Percentiles rank a stretch among this genome's conserved stretches.
phyloP scores from a whole-genome alignment of 1,284 basidiomycete genomes.

The Hortiboletus rubellus region DNA sequence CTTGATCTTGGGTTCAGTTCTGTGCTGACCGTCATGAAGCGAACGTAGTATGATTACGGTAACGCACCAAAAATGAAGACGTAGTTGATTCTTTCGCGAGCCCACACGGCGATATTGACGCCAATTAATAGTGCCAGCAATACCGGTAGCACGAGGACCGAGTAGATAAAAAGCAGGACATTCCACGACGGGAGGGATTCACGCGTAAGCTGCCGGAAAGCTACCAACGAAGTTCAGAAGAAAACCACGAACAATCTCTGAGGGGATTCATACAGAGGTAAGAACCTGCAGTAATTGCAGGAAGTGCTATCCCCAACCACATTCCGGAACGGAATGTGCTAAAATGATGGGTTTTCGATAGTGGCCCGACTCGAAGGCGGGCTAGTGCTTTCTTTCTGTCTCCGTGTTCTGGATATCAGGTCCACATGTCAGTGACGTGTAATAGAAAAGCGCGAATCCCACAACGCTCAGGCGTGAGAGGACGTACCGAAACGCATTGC shows the following conservation, averaged over 20 bases:
- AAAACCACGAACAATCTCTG: neutral
- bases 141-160: constrained; percentile 70
- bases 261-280: constrained; percentile 55
- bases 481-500: constrained; percentile 70
- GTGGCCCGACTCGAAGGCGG: constrained; percentile 62
- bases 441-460: neutral
- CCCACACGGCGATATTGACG: constrained; percentile 81
- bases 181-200: constrained; percentile 69
- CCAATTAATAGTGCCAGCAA: constrained; percentile 81
- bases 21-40: constrained; percentile 29
- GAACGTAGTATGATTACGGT: neutral
- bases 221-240: constrained; percentile 37
- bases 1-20: constrained; percentile 79
- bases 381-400: constrained; percentile 80
- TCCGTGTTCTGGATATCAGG: constrained; percentile 60
- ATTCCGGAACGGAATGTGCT: constrained; percentile 79
- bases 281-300: constrained; percentile 70
- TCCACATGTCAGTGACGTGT: neutral
- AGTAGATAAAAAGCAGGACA: constrained; percentile 78
- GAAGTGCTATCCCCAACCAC: constrained; percentile 74
- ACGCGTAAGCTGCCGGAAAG: constrained; percentile 59
- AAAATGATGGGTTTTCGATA: constrained; percentile 72
- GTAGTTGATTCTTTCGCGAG: constrained; percentile 80
- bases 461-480: neutral
- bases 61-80: constrained; percentile 83